Conservation (phyloP, 495 filamentous ascomycete species). For the Hypoxylon subgilvum region DNA sequence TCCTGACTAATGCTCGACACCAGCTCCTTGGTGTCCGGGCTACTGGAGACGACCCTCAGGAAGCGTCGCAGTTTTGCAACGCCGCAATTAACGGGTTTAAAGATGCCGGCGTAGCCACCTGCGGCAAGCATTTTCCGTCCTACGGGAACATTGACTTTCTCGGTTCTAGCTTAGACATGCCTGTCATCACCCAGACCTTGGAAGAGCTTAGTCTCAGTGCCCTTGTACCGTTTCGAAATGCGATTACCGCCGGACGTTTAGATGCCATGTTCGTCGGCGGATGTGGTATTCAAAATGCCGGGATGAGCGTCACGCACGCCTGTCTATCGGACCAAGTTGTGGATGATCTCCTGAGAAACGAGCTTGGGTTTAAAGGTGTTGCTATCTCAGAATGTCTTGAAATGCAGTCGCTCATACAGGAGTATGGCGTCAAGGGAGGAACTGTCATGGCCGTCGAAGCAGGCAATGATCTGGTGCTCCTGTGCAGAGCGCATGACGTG, state of each 20-base stretch:
- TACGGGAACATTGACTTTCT: slow-evolving; percentile 93
- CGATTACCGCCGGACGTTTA: slow-evolving; percentile 74
- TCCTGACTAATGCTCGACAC: slow-evolving; percentile 84
- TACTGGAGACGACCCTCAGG: slow-evolving; percentile 83
- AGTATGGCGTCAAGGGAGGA: slow-evolving; percentile 89
- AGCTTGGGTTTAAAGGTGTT: slow-evolving; percentile 84
- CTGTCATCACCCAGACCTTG: slow-evolving; percentile 87
- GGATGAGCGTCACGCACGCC: slow-evolving; percentile 89
- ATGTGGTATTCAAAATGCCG: slow-evolving; percentile 82
- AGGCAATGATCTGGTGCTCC: slow-evolving; percentile 82
- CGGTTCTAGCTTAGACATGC: slow-evolving; percentile 82
- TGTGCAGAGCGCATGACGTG: slow-evolving; percentile 82
- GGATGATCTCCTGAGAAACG: slow-evolving; percentile 78
- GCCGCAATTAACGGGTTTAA: slow-evolving; percentile 89
- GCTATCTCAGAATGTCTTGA: slow-evolving; percentile 95
- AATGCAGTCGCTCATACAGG: slow-evolving; percentile 89
- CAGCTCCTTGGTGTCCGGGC: slow-evolving; percentile 86
- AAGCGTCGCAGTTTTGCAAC: slow-evolving; percentile 85
- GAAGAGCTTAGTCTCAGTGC: slow-evolving; percentile 85
- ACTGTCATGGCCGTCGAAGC: slow-evolving; percentile 95
- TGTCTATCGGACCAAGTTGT: slow-evolving; percentile 90
- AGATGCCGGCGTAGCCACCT: slow-evolving; percentile 80
- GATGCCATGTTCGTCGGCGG: slow-evolving; percentile 95
- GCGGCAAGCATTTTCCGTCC: slow-evolving; percentile 91
- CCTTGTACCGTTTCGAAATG: slow-evolving; percentile 84